Evolutionary conservation across 2,329 filamentous ascomycete genomes (phyloP), one percentile per base, ranked within the genome.

Genomic region (Cercospora berteroae): DNA sequence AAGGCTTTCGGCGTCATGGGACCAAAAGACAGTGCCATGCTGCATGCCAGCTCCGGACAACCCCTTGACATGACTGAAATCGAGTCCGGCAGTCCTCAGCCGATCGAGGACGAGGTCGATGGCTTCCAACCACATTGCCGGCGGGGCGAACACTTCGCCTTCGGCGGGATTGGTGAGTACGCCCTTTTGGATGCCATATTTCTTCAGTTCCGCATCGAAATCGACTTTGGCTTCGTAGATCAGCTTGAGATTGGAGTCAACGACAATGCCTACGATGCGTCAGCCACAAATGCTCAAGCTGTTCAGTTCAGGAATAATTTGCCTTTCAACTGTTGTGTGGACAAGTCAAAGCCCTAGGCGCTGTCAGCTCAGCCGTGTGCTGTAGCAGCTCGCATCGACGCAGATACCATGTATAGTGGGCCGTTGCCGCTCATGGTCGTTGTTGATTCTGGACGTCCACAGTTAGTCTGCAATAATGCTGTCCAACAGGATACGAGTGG

Each of bases 21-120:
- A 90, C 94, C 94, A 98, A 82, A 95, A 98, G 29, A 98, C 93
- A 78, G 94, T 98, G 36, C 95, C 95, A 80, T 98, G 95, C 83
- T 99, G 95, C 86, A 98, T 96, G 64, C 95, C 94, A 16, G 94
- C 94, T 70, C 93, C 95, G 75, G 92, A 94, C 73, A 99, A 86
- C 31, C 92, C 94, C 75, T 87, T 88, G 70, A 99, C 88, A 61
- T 87, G 87, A 62, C 84, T 81, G 74, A 97, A 90, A 72, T 93
- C 90, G 64, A 92, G 86, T 0, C 89, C 88, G 68, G 88, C 86
- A 50, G 88, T 85, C 73, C 87, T 85, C 69, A 99, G 84, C 16
- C 91, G 88, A 58, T 84, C 81, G 65, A 98, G 85, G 16, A 97
- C 93, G 18, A 94, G 87, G 77, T 98, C 93, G 55, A 98, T 82